A percentile compares a stretch with the other conserved stretches of the same genome.
These are phyloP conservation scores for Cenchrus purpureus DNA, from an alignment of 176 grass and related monocot genomes.

Conservation along the genomic window DNA sequence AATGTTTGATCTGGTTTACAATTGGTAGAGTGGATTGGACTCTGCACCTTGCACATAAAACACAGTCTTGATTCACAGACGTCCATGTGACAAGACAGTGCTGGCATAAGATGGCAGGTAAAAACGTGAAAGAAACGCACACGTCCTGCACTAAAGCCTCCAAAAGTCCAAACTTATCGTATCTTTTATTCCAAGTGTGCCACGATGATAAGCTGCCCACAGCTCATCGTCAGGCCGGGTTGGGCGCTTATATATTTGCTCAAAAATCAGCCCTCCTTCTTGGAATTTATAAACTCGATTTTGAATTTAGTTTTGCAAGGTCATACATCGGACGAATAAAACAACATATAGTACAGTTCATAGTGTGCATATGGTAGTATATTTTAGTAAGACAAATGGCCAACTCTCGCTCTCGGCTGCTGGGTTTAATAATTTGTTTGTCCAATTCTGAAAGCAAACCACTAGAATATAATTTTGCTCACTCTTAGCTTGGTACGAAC, in stretches of 20 bases:
- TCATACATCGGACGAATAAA: background rate
- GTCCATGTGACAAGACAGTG: background rate
- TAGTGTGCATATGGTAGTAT: background rate
- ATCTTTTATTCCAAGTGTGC: background rate
- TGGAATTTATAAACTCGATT: background rate
- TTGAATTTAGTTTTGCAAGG: background rate
- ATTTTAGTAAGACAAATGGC: background rate
- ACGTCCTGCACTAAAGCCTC: background rate
- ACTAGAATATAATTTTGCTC: too few relatives aligned
- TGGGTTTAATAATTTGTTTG: background rate
- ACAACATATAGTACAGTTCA: background rate
- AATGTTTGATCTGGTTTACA: background rate
- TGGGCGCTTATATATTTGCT: background rate
- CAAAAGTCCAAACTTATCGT: background rate
- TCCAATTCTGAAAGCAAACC: too few relatives aligned
- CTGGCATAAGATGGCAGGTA: background rate
- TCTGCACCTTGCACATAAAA: background rate
- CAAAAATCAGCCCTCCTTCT: background rate
- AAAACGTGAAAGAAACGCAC: background rate
- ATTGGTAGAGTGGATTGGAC: background rate
- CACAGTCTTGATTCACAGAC: background rate
- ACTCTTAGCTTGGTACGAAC: too few relatives aligned
- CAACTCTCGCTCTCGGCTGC: background rate
- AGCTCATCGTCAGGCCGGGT: too few relatives aligned
- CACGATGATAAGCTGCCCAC: background rate